Evolutionary conservation across 2,329 filamentous ascomycete species (phyloP), one percentile per base, ranked within the genome.

Genomic region (Botrytis sinoallii): DNA sequence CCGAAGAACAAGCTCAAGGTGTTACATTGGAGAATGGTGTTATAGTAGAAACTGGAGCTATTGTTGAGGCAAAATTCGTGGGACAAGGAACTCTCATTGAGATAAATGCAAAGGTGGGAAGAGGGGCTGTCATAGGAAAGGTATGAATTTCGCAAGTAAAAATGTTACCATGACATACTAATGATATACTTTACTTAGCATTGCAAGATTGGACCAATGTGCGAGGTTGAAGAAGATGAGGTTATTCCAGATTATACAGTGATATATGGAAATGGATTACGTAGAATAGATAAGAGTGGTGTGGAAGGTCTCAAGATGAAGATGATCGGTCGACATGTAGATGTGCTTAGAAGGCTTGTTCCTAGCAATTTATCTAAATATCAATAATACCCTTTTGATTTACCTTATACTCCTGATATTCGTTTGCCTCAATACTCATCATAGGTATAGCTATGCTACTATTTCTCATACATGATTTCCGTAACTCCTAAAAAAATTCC

Each of bases 181-280:
- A 72, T 60, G 10, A 64, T 73, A 75, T 29, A 75, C 40, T 69
- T 25, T 68, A 22, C 32, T 22, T 82, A 91, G 86, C 88, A 93
- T 80, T 92, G 91, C 78, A 93, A 91, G 35, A 85, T 95, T 70
- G 91, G 92, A 12, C 87, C 92, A 0, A 85, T 88, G 74, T 90
- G 88, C 38, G 84, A 86, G 40, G 84, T 94, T 60, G 82, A 83
- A 0, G 87, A 89, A 16, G 87, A 88, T 0, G 87, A 89, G 46
- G 82, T 84, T 18, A 79, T 95, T 0, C 88, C 88, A 0, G 91
- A 93, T 74, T 89, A 88, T 80, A 91, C 89, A 0, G 91, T 94
- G 8, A 84, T 94, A 35, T 94, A 89, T 82, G 90, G 91, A 0
- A 87, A 88, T 73, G 90, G 90, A 40, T 84, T 85, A 77, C 85